Evolutionary conservation across 148 eudicot species (phyloP).

Genomic region (Cornus florida): DNA sequence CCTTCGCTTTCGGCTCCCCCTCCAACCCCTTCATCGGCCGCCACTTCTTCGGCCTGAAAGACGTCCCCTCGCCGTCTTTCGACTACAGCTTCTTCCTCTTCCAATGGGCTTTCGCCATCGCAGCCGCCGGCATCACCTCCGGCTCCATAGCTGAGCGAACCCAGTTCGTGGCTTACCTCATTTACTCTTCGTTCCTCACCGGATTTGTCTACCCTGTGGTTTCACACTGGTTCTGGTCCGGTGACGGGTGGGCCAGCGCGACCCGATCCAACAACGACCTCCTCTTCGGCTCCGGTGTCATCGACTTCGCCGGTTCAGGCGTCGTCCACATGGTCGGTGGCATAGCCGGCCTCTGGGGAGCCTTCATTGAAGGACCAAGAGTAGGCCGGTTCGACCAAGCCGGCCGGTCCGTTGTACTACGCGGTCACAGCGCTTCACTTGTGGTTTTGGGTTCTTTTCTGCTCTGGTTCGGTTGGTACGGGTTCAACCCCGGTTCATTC

Average conservation of each 20-base stretch:
- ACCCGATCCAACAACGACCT: constrained; percentile 12
- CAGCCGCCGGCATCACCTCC: constrained; percentile 48
- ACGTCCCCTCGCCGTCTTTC: constrained; percentile 13
- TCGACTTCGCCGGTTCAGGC: constrained; percentile 53
- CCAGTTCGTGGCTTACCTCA: constrained; percentile 44
- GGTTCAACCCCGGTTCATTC: constrained; percentile 49
- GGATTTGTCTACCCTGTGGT: constrained; percentile 48
- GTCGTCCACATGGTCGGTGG: constrained; percentile 58
- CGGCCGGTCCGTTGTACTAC: constrained; percentile 35
- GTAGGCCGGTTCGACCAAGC: constrained; percentile 34
- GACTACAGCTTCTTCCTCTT: constrained; percentile 43
- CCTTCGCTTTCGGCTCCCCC: constrained; percentile 45
- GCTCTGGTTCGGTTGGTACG: constrained; percentile 55
- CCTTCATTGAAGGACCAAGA: constrained; percentile 39
- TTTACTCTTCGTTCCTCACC: constrained; percentile 44
- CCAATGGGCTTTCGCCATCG: constrained; percentile 54
- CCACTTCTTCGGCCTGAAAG: constrained; percentile 34
- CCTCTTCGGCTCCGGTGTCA: constrained; percentile 37
- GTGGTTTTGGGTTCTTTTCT: constrained; percentile 44
- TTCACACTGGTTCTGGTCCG: constrained; percentile 50
- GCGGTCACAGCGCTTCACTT: constrained; percentile 38
- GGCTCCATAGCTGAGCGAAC: constrained; percentile 54
- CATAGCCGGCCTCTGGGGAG: constrained; percentile 48
- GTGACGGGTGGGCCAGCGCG: constrained; percentile 43
- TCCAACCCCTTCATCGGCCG: constrained; percentile 47